Conservation (phyloP, 371 early-diverging fungal genomes). For the Scutellospora calospora region DNA sequence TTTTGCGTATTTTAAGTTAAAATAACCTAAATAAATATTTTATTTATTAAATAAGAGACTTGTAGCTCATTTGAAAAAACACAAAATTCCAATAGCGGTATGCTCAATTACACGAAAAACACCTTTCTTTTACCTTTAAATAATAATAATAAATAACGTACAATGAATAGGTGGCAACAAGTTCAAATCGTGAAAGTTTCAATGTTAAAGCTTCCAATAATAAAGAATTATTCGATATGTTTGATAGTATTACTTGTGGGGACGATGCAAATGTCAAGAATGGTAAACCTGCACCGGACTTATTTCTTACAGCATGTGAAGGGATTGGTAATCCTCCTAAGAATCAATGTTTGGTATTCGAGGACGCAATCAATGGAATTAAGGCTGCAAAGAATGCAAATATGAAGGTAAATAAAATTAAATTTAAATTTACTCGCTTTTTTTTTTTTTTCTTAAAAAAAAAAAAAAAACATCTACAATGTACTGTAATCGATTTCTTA, state of each 20-base stretch:
- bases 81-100: slow-evolving; percentile 86
- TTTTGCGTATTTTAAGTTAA: background rate
- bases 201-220: slow-evolving; percentile 77
- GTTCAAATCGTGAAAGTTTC: slow-evolving; percentile 77
- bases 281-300: slow-evolving; percentile 93
- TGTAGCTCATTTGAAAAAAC: slow-evolving; percentile 76
- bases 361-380: slow-evolving; percentile 89
- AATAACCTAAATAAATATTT: background rate
- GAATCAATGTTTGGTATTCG: slow-evolving; percentile 88
- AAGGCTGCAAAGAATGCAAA: slow-evolving; percentile 83
- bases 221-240: slow-evolving; percentile 77
- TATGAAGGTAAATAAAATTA: slow-evolving; percentile 69
- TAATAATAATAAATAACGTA: background rate
- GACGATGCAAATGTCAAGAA: slow-evolving; percentile 80
- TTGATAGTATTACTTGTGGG: slow-evolving; percentile 83
- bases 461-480: no score
- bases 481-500: background rate
- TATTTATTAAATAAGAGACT: slow-evolving; percentile 61
- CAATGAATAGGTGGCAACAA: slow-evolving; percentile 77
- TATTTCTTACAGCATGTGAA: slow-evolving; percentile 80
- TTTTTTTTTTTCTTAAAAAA: background rate
- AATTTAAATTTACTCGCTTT: background rate
- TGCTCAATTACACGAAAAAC: slow-evolving; percentile 22
- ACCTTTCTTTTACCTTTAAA: background rate
- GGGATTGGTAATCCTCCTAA: slow-evolving; percentile 60